A percentile compares a stretch with the other conserved stretches of the same genome.
Conservation (phyloP, 179 eudicot species). For the Silene coronaria region DNA sequence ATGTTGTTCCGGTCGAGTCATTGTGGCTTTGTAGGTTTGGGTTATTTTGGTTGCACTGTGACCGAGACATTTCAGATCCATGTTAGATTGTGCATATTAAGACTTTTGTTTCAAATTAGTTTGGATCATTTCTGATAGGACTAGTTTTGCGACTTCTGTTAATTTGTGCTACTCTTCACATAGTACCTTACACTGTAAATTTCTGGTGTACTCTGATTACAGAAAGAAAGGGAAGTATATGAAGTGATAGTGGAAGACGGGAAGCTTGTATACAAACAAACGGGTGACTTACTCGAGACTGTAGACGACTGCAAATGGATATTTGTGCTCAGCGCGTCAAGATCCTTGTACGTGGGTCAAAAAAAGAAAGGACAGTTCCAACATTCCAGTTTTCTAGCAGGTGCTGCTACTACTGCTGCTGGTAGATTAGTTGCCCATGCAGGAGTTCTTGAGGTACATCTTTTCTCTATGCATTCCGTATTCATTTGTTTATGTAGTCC, state of each 20-base stretch:
- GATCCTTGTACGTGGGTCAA: slow-evolving; percentile 69
- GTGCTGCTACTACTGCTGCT: slow-evolving; percentile 87
- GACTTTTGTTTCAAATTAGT: too few relatives aligned
- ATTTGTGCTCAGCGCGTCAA: slow-evolving; percentile 84
- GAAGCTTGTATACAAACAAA: slow-evolving; percentile 59
- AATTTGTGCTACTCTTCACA: background rate
- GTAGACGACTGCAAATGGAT: slow-evolving; percentile 75
- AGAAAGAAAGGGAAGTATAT: slow-evolving; percentile 77
- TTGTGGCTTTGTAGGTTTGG: too few relatives aligned
- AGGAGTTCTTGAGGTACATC: slow-evolving; percentile 72
- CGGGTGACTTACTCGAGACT: slow-evolving; percentile 50
- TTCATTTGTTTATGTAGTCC: background rate
- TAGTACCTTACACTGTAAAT: background rate
- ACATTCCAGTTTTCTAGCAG: slow-evolving; percentile 88
- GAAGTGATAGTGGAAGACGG: slow-evolving; percentile 73
- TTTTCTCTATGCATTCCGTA: background rate
- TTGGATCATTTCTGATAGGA: too few relatives aligned
- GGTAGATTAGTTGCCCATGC: slow-evolving; percentile 65
- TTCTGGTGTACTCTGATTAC: slow-evolving; percentile 7
- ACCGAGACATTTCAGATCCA: too few relatives aligned
- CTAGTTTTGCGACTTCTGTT: too few relatives aligned
- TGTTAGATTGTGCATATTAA: too few relatives aligned
- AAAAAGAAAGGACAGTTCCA: slow-evolving; percentile 80
- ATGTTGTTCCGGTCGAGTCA: too few relatives aligned
- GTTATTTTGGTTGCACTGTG: too few relatives aligned